Percentiles rank a stretch among this genome's conserved stretches.
Evolutionary conservation across 2,329 filamentous ascomycete species (phyloP).

Genomic region (Xylaria arbuscula): DNA sequence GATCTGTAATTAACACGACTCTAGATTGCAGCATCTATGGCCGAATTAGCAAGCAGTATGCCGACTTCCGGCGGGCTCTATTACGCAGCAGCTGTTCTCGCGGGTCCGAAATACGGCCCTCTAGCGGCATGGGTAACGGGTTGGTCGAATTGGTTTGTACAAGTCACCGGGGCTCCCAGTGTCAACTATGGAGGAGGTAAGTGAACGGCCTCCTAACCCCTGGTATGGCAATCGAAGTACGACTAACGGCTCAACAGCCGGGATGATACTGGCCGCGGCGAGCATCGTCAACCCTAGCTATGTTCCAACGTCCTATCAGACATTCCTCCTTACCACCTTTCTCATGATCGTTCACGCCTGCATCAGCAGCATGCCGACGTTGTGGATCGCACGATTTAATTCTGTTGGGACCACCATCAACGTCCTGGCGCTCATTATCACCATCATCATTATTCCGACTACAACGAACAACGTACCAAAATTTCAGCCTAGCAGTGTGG

Average conservation of each 20-base stretch:
- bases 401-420: constrained; percentile 77
- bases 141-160: constrained; percentile 51
- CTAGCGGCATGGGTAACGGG: constrained; percentile 51
- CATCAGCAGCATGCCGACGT: constrained; percentile 77
- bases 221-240: neutral
- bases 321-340: constrained; percentile 73
- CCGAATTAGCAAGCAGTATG: constrained; percentile 79
- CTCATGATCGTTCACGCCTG: constrained; percentile 75
- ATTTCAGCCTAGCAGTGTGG: constrained; percentile 60
- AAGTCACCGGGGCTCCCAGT: constrained; percentile 50
- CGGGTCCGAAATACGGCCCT: constrained; percentile 54
- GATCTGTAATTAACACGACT: constrained; percentile 11
- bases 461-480: constrained; percentile 64
- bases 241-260: constrained; percentile 51
- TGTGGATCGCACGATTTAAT: constrained; percentile 77
- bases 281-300: constrained; percentile 76
- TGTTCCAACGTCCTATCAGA: constrained; percentile 72
- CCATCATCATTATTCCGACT: constrained; percentile 76
- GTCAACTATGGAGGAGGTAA: constrained; percentile 50
- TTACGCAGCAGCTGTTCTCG: constrained; percentile 78
- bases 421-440: constrained; percentile 72
- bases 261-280: constrained; percentile 77
- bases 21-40: constrained; percentile 70
- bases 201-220: constrained; percentile 19
- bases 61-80: constrained; percentile 79